Evolutionary conservation across 352 stramenopile species (phyloP).

Genomic region (Globisporangium echinulatum): DNA sequence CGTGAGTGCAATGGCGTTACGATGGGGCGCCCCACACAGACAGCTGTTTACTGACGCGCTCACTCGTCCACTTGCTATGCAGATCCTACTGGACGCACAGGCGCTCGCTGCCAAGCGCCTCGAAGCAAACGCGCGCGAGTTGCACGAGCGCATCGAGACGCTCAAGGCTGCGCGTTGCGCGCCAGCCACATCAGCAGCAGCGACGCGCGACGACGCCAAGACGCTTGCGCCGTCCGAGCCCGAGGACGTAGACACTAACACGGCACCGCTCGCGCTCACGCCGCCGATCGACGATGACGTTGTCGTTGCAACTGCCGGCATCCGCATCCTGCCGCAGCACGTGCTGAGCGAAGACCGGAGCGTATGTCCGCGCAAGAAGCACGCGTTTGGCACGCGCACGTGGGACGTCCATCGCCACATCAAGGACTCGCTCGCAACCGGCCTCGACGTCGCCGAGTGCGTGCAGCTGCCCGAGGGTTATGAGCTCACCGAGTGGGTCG

Average conservation of each 20-base stretch:
- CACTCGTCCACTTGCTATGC: neutral
- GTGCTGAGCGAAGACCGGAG: constrained; percentile 48
- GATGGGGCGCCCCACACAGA: neutral
- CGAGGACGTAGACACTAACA: constrained; percentile 1
- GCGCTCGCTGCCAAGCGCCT: constrained; percentile 19
- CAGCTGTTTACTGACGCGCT: neutral
- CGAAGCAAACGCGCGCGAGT: constrained; percentile 4
- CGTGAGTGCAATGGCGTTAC: neutral
- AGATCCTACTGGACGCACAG: constrained; percentile 35
- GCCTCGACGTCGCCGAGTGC: constrained; percentile 50
- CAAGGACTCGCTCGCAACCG: constrained; percentile 57
- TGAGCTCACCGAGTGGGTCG: constrained; percentile 59
- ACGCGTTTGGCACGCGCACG: constrained; percentile 43
- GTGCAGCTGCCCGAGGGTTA: constrained; percentile 63
- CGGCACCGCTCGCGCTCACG: constrained; percentile 2
- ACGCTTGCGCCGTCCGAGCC: neutral
- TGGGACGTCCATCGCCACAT: constrained; percentile 69
- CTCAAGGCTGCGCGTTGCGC: neutral
- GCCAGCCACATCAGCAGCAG: neutral
- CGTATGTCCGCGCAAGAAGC: constrained; percentile 49
- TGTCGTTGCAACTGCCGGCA: constrained; percentile 1
- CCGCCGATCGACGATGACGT: neutral
- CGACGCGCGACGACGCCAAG: neutral
- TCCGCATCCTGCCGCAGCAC: constrained; percentile 37
- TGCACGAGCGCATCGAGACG: constrained; percentile 8